Percentiles rank a stretch among this genome's conserved stretches.
Conservation (phyloP, 495 filamentous ascomycete genomes). For the Aspergillus olivimuriae region DNA sequence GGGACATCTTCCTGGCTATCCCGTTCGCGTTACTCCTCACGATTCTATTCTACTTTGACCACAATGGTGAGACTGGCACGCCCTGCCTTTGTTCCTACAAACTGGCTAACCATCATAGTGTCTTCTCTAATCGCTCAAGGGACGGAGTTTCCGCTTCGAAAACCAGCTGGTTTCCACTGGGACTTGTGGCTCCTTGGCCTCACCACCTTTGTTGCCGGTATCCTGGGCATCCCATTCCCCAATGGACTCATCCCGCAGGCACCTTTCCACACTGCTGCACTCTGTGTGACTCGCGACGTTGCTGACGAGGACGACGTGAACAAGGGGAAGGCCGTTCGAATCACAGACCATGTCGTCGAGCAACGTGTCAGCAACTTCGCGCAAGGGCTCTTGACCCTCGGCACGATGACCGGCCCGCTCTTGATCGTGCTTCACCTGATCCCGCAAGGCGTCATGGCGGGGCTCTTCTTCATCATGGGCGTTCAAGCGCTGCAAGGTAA, state of each 20-base stretch:
- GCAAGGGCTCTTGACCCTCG: slow-evolving; percentile 76
- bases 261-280: slow-evolving; percentile 82
- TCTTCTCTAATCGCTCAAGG: slow-evolving; percentile 87
- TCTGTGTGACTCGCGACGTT: slow-evolving; percentile 67
- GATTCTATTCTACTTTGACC: slow-evolving; percentile 89
- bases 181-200: slow-evolving; percentile 87
- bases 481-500: slow-evolving; percentile 75
- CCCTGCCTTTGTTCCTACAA: background rate
- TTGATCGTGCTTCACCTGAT: slow-evolving; percentile 78
- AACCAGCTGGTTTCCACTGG: slow-evolving; percentile 96
- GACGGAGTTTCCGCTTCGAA: slow-evolving; percentile 83
- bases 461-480: slow-evolving; percentile 94
- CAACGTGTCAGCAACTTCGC: slow-evolving; percentile 83
- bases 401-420: slow-evolving; percentile 82
- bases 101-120: slow-evolving; percentile 37
- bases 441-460: slow-evolving; percentile 80
- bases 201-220: slow-evolving; percentile 76
- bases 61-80: slow-evolving; percentile 52
- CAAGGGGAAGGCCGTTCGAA: slow-evolving; percentile 56
- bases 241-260: slow-evolving; percentile 93
- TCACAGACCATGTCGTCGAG: slow-evolving; percentile 74
- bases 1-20: slow-evolving; percentile 77
- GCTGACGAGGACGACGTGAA: slow-evolving; percentile 49
- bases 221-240: slow-evolving; percentile 83
- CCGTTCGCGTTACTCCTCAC: slow-evolving; percentile 84